Conservation (phyloP, 257 asterid genomes). For the Nicotiana tomentosiformis region DNA sequence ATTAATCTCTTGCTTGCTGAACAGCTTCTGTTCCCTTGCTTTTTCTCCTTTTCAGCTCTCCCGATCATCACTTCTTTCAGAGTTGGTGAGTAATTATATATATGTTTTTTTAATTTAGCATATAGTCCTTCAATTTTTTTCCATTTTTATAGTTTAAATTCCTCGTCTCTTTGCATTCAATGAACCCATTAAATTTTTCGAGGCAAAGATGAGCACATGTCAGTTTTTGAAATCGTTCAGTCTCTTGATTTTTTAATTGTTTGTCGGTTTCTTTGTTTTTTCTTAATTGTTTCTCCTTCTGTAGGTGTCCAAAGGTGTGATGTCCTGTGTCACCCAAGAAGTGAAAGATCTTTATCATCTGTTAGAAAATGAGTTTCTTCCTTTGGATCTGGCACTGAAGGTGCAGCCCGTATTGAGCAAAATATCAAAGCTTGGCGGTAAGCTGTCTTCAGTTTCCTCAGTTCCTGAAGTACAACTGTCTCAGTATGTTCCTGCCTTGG, state of each 20-base stretch:
- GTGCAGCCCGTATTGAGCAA: conserved; percentile 60
- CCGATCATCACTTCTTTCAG: conserved; percentile 62
- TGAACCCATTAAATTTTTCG: not conserved
- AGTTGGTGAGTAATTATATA: conserved; percentile 54
- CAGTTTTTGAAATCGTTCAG: not conserved
- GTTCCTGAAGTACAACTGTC: conserved; percentile 68
- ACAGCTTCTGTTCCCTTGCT: not conserved
- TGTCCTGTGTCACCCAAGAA: conserved; percentile 84
- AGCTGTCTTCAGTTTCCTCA: conserved; percentile 62
- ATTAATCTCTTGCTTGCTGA: not conserved
- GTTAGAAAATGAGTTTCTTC: conserved; percentile 68
- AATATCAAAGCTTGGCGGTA: conserved; percentile 76
- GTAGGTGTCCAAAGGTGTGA: conserved; percentile 82
- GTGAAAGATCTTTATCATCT: conserved; percentile 72
- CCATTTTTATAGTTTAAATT: not conserved
- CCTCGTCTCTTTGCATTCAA: not conserved
- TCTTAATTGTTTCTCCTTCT: conserved; percentile 6
- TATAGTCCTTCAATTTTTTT: not conserved
- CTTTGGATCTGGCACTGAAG: conserved; percentile 64
- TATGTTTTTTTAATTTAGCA: not conserved
- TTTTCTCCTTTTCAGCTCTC: conserved; percentile 63
- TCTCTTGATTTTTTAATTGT: not conserved
- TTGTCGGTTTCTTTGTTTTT: not conserved
- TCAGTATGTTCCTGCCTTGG: conserved; percentile 64
- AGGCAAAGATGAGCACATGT: not conserved